Base-by-base conservation (phyloP, 176 grass and related monocot genomes). In the Musa acuminata region DNA sequence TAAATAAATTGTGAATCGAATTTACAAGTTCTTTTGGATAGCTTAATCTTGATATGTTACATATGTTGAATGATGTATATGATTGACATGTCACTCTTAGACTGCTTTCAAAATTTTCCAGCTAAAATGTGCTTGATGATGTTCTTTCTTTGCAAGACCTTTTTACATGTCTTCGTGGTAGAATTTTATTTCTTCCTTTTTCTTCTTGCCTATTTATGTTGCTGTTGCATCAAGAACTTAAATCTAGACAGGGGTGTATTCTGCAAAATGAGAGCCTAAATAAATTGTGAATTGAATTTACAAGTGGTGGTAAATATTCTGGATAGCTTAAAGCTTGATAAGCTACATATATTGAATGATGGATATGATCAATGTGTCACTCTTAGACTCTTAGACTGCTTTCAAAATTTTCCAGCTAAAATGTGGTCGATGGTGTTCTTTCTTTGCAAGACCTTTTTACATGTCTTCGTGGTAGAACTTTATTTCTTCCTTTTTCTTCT, bases 171-270 rank as follows among this genome's bases (percentile, higher is more conserved):
- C n/a, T 72, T 72, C 52, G 43, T 21, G 13, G 53, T 13, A 60
- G 11, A 74, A 27, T 73, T 24, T 8, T 55, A 9, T 19, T 17
- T 74, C 11, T 74, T 27, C 11, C 4, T 57, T 73, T 57, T 16
- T 55, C 8, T 52, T 53, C n/a, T 7, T 58, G 13, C 13, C 22
- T 10, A 13, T 57, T 59, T 58, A 58, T 59, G n/a, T 57, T 55
- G 4, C 8, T 26, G 7, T 35, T 55, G 1, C 21, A 64, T 52
- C 23, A 48, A 52, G 58, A 64, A 52, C 12, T 78, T 70, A 75
- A 49, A 16, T 85, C 68, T 54, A 80, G 35, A 23, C 27, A 76
- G 21, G 52, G 71, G 50, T 76, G 16, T n/a, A 17, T 17, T 59
- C 16, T 20, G 14, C 35, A 35, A 35, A 35, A 5, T 35, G 35